Evolutionary conservation across 2,329 filamentous ascomycete species (phyloP), one percentile per base, ranked within the genome.

Genomic region (Madurella fahalii): DNA sequence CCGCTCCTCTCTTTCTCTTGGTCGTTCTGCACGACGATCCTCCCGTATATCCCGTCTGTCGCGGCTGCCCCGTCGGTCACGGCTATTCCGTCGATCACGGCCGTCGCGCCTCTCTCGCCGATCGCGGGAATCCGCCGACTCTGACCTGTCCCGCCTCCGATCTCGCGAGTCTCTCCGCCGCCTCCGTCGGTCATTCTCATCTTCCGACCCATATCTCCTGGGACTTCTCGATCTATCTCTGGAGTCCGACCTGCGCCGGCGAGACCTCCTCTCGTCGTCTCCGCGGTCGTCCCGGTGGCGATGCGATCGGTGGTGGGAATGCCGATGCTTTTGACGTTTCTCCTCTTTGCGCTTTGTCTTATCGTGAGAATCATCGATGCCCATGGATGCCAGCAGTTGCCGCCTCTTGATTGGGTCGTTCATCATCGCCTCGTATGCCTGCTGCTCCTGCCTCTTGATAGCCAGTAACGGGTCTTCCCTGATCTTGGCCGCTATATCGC

Each of bases 391-490:
- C 25, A 94, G 76, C 32, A 95, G 68, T 65, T 89, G 83, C 56
- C 80, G 77, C 59, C 86, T 77, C 72, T 81, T 85, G 59, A 82
- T 78, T 0, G 87, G 86, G 64, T 90, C 87, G 62, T 85, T 89
- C 83, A 89, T 91, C 82, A 90, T 86, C 9, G 84, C 81, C 63
- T 87, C 84, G 67, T 90, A 90, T 1, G 87, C 85, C 30, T 86
- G 85, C 70, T 93, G 89, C 68, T 97, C 92, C 68, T 95, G 87
- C 68, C 85, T 88, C 78, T 95, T 96, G 69, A 99, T 96, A 20
- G 92, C 90, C 34, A 97, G 76, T 65, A 99, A 78, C 0, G 94
- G 94, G 68, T 99, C 94, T 61, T 95, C 89, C 60, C 91, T 80
- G 45, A 97, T 85, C 74, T 99, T 99, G 46, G 84, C 73, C 31